Conservation (phyloP, 2,329 filamentous ascomycete genomes). For the Botrytis squamosa region DNA sequence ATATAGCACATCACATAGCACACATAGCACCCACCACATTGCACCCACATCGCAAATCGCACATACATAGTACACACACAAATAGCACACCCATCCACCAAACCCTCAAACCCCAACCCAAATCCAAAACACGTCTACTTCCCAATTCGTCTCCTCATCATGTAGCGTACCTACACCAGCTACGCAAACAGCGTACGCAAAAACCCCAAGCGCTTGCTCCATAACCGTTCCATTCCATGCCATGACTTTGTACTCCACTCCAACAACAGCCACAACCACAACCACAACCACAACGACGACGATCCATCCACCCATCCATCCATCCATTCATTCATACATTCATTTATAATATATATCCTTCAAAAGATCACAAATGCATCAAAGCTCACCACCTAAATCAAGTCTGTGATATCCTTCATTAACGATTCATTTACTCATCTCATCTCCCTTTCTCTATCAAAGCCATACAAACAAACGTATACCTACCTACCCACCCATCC, state of each 20-base stretch:
- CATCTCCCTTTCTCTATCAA: neutral
- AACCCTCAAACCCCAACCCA: neutral
- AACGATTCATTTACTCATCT: neutral
- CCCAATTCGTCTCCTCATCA: neutral
- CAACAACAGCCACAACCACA: too few species aligned
- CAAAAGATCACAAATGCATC: neutral
- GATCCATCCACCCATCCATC: neutral
- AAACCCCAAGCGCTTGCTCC: neutral
- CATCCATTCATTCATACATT: too few species aligned
- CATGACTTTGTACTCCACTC: neutral
- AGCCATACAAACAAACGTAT: neutral
- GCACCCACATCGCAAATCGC: too few species aligned
- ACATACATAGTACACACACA: neutral
- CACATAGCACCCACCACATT: too few species aligned
- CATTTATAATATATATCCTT: too few species aligned
- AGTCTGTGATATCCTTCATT: neutral
- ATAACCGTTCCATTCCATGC: neutral
- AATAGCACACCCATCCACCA: neutral
- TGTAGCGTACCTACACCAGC: too few species aligned
- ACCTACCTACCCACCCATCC: neutral
- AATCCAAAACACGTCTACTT: neutral
- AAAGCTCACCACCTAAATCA: constrained; percentile 2
- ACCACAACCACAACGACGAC: neutral
- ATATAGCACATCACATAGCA: too few species aligned
- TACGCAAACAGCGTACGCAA: neutral